Percentiles rank a stretch among this genome's conserved stretches.
phyloP scores from a whole-genome alignment of 2,329 filamentous ascomycete species.

The Didymella pomorum region DNA sequence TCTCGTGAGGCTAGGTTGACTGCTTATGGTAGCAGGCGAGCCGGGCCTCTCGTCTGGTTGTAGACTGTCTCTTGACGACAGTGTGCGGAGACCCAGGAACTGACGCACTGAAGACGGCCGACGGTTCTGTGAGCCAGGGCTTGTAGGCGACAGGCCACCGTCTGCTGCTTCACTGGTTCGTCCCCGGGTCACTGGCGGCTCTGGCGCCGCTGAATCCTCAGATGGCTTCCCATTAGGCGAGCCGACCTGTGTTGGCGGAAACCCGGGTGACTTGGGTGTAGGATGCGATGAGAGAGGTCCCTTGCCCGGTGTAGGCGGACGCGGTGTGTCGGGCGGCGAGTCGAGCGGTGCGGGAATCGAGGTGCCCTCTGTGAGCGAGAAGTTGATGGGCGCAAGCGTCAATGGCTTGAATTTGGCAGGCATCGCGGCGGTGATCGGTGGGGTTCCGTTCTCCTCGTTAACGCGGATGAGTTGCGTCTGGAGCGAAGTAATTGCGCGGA shows the following conservation, averaged over 20 bases:
- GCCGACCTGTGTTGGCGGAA: slow-evolving; percentile 31
- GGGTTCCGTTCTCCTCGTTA: slow-evolving; percentile 8
- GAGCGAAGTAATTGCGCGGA: slow-evolving; percentile 27
- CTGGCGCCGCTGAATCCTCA: slow-evolving; percentile 14
- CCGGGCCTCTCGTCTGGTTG: slow-evolving; percentile 48
- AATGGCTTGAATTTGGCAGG: slow-evolving; percentile 47
- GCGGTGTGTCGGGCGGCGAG: slow-evolving; percentile 50
- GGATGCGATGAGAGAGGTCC: slow-evolving; percentile 54
- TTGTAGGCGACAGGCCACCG: slow-evolving; percentile 42
- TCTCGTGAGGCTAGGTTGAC: slow-evolving; percentile 43
- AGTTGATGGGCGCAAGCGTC: slow-evolving; percentile 50
- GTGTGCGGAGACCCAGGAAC: slow-evolving; percentile 50
- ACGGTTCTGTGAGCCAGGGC: slow-evolving; percentile 28
- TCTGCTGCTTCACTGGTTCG: slow-evolving; percentile 42
- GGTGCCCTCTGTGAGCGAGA: slow-evolving; percentile 54
- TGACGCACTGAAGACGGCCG: slow-evolving; percentile 53
- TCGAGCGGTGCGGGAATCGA: slow-evolving; percentile 52
- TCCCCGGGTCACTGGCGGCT: slow-evolving; percentile 28
- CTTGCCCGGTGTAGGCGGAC: slow-evolving; percentile 49
- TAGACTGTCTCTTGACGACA: slow-evolving; percentile 47
- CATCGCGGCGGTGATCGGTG: slow-evolving; percentile 32
- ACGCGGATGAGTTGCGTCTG: slow-evolving; percentile 20
- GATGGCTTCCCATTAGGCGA: slow-evolving; percentile 31
- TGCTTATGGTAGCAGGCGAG: slow-evolving; percentile 47
- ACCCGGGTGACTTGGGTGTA: slow-evolving; percentile 45